Conservation (phyloP, 495 filamentous ascomycete genomes). For the Chaetomium cochliodes region DNA sequence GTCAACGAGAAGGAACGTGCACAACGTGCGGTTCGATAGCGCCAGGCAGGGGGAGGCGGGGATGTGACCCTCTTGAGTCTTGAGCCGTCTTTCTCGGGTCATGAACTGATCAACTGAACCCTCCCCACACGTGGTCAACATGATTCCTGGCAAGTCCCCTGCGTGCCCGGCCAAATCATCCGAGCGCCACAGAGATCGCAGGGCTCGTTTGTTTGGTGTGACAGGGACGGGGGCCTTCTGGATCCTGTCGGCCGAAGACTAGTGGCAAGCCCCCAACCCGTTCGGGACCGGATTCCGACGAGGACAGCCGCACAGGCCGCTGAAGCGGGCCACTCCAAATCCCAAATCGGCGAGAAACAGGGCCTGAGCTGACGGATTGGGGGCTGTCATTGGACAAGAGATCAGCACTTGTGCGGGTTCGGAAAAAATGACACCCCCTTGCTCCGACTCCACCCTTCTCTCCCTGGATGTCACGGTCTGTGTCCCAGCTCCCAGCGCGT, state of each 20-base stretch:
- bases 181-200: background rate
- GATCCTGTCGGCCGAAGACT: background rate
- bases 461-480: too few relatives aligned
- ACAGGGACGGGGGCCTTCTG: background rate
- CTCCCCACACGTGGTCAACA: conserved; percentile 6
- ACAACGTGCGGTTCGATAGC: background rate
- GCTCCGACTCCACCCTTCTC: background rate
- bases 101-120: background rate
- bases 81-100: too few relatives aligned
- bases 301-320: conserved; percentile 4
- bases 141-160: background rate
- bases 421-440: background rate
- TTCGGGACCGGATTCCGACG: background rate
- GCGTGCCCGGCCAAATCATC: background rate
- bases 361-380: background rate
- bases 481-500: too few relatives aligned
- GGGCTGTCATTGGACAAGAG: background rate
- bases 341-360: background rate
- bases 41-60: background rate
- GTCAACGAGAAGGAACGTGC: background rate
- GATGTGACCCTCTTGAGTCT: background rate
- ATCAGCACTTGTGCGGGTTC: conserved; percentile 1
- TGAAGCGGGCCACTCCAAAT: background rate
- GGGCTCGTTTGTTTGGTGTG: background rate
- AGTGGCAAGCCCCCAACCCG: background rate